These are phyloP conservation scores for Lactifluus volemus DNA, from an alignment of 768 basidiomycete species.

Conservation along the genomic window DNA sequence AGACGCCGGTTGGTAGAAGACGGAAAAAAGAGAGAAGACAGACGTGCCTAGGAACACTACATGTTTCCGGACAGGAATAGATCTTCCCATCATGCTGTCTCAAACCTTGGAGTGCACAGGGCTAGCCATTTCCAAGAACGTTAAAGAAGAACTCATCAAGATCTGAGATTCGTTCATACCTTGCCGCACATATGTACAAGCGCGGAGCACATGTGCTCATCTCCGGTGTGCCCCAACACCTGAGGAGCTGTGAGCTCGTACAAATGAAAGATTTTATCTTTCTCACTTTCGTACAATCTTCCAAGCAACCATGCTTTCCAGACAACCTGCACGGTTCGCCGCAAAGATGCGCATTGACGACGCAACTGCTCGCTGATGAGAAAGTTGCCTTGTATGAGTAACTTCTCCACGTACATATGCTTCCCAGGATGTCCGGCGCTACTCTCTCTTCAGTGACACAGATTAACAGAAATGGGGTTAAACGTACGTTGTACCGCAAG, in stretches of 20 bases:
- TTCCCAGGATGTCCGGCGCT: conserved; percentile 25
- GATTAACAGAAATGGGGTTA: too few relatives aligned
- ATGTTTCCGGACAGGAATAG: too few relatives aligned
- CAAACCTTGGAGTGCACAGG: too few relatives aligned
- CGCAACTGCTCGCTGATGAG: conserved; percentile 33
- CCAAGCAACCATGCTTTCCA: conserved; percentile 43
- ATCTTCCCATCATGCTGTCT: too few relatives aligned
- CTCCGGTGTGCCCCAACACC: conserved; percentile 39
- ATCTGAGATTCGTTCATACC: too few relatives aligned
- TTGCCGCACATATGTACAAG: conserved; percentile 30
- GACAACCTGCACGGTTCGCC: conserved; percentile 26
- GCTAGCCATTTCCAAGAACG: too few relatives aligned
- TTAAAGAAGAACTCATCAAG: too few relatives aligned
- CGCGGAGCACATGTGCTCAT: conserved; percentile 47
- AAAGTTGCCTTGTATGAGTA: not conserved
- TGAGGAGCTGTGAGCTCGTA: conserved; percentile 20
- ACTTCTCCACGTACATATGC: conserved; percentile 38
- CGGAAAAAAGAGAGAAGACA: too few relatives aligned
- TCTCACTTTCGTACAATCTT: conserved; percentile 45
- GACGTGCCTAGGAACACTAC: too few relatives aligned
- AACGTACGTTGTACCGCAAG: too few relatives aligned
- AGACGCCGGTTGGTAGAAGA: not conserved
- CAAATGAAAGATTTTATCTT: too few relatives aligned
- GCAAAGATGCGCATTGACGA: conserved; percentile 33
- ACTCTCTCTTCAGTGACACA: too few relatives aligned